Evolutionary conservation across 306 rosid genomes (phyloP).

Genomic region (Mimosa bimucronata): DNA sequence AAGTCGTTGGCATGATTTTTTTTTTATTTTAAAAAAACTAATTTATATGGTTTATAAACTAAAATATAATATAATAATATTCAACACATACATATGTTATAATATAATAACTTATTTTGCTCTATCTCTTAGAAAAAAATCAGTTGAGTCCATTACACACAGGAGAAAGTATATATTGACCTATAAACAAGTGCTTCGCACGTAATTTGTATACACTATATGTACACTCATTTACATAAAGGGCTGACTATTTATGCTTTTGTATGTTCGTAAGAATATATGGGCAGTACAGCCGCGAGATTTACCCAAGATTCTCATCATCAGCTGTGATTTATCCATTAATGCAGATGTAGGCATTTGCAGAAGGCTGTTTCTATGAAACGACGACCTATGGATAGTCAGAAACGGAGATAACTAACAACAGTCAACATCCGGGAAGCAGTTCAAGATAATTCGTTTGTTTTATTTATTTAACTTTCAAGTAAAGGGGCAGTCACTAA

Average conservation of each 20-base stretch:
- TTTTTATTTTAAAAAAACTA: no score
- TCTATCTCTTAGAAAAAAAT: no score
- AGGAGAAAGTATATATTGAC: no score
- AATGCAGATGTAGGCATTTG: background rate
- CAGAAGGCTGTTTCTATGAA: background rate
- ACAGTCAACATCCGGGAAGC: background rate
- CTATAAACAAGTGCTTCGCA: background rate
- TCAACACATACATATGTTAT: no score
- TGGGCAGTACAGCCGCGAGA: background rate
- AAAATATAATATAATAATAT: no score
- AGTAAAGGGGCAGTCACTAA: no score
- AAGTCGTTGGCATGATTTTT: no score
- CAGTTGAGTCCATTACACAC: no score
- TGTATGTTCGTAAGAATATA: background rate
- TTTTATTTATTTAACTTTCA: background rate
- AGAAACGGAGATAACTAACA: background rate
- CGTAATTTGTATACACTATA: background rate
- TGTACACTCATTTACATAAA: background rate
- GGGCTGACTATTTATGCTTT: background rate
- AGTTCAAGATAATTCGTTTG: background rate
- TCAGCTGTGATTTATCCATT: no score
- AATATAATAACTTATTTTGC: no score
- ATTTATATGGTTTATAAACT: no score
- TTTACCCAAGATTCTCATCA: background rate
- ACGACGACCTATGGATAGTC: background rate